These are phyloP conservation scores for Hawksworthiomyces lignivorus DNA, from an alignment of 2,329 filamentous ascomycete species.

Conservation along the genomic window DNA sequence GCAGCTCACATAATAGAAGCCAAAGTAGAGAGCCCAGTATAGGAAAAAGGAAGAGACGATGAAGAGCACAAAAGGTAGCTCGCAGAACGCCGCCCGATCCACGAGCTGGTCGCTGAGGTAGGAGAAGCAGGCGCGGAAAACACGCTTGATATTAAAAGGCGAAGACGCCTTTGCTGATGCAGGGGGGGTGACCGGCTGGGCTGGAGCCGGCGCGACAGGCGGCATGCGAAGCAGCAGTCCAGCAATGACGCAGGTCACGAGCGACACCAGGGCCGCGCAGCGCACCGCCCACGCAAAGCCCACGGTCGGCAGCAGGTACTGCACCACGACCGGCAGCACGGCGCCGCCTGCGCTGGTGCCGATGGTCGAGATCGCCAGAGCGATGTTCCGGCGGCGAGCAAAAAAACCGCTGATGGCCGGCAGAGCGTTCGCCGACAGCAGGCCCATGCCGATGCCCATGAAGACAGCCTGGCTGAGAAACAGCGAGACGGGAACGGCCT, in stretches of 20 bases:
- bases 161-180: not conserved
- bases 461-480: conserved; percentile 47
- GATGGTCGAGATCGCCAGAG: conserved; percentile 50
- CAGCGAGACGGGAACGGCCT: conserved; percentile 18
- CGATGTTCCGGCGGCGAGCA: conserved; percentile 44
- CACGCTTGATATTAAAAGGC: not conserved
- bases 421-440: conserved; percentile 46
- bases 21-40: conserved; percentile 47
- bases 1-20: conserved; percentile 38
- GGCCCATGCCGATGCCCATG: conserved; percentile 45
- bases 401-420: conserved; percentile 53
- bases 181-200: no score
- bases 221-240: conserved; percentile 37
- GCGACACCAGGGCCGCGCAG: conserved; percentile 50
- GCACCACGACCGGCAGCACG: conserved; percentile 52
- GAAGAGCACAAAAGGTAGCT: conserved; percentile 36
- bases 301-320: conserved; percentile 50
- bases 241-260: conserved; percentile 35
- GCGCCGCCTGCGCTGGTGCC: conserved; percentile 57
- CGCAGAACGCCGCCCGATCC: conserved; percentile 42
- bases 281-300: conserved; percentile 61
- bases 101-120: conserved; percentile 34
- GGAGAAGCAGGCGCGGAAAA: not conserved
- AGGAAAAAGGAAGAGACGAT: conserved; percentile 29
- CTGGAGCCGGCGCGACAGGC: not conserved